phyloP scores from a whole-genome alignment of 495 filamentous ascomycete species.

The Penicillium ochrochloron region DNA sequence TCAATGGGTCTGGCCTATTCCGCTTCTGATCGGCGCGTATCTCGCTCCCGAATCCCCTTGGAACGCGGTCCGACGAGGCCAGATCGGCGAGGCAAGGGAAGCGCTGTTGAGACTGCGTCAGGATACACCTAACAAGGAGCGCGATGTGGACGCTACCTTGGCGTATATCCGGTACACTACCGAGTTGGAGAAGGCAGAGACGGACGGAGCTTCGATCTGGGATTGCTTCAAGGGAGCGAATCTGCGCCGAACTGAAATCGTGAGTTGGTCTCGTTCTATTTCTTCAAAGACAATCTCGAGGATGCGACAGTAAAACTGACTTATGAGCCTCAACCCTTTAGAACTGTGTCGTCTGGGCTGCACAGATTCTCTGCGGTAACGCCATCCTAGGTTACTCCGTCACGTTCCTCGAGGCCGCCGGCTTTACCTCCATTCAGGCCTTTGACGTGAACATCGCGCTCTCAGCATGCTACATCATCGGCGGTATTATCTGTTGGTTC shows the following conservation, averaged over 20 bases:
- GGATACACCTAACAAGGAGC: constrained; percentile 32
- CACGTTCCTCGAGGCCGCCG: constrained; percentile 47
- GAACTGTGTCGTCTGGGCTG: constrained; percentile 40
- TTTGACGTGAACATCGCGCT: constrained; percentile 41
- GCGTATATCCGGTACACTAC: constrained; percentile 45
- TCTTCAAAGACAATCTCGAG: constrained; percentile 43
- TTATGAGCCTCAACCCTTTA: constrained; percentile 30
- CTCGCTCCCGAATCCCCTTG: constrained; percentile 54
- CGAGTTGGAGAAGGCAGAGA: constrained; percentile 39
- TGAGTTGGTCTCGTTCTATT: constrained; percentile 51
- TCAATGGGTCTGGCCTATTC: constrained; percentile 60
- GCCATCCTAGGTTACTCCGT: constrained; percentile 39
- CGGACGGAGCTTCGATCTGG: constrained; percentile 33
- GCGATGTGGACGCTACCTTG: constrained; percentile 60
- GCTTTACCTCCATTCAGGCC: constrained; percentile 31
- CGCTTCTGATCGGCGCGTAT: constrained; percentile 43
- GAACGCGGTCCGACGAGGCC: constrained; percentile 46
- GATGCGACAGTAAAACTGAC: background rate
- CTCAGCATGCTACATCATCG: constrained; percentile 65
- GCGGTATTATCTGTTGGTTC: constrained; percentile 65
- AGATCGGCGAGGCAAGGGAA: constrained; percentile 51
- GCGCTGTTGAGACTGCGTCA: constrained; percentile 39
- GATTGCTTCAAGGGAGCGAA: constrained; percentile 48
- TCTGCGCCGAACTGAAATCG: constrained; percentile 46
- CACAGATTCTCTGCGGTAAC: constrained; percentile 41